Base-by-base conservation (phyloP, 2,329 filamentous ascomycete species). In the Xylariaceae sp. region DNA sequence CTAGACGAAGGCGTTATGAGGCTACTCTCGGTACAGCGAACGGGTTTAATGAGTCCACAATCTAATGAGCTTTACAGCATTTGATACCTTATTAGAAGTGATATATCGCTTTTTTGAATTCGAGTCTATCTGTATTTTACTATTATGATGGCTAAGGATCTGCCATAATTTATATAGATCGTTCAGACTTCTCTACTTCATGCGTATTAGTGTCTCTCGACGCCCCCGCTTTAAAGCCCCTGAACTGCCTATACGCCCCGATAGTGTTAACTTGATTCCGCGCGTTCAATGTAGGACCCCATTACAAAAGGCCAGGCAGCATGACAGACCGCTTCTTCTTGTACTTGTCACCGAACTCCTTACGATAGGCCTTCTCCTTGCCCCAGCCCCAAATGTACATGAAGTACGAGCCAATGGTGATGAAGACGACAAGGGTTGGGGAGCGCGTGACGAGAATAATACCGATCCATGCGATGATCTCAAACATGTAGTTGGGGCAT, bases 401-500 rank as follows among this genome's bases (percentile, higher is more conserved):
- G 76, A 93, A 91, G 21, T 77, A 82, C 14, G 82, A 83, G 29
- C 92, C 92, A 48, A 92, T 81, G 21, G 81, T 73, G 59, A 90
- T 87, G 75, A 98, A 98, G 17, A 96, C 66, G 14, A 87, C 79
- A 0, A 95, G 90, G 47, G 87, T 84, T 79, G 89, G 89, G 76
- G 88, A 93, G 69, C 91, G 88, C 67, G 87, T 92, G 51, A 94
- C 84, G 39, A 96, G 72, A 65, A 90, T 88, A 53, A 98, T 82
- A 23, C 92, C 93, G 26, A 90, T 67, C 95, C 95, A 99, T 0
- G 93, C 86, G 33, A 96, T 74, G 6, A 90, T 82, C 77, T 99
- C 95, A 67, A 96, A 98, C 79, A 96, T 86, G 80, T 99, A 99
- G 79, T 99, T 99, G 37, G 95, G 95, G 78, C 93, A 96, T 11